phyloP scores from a whole-genome alignment of 257 asterid species.

The Solanum boliviense region DNA sequence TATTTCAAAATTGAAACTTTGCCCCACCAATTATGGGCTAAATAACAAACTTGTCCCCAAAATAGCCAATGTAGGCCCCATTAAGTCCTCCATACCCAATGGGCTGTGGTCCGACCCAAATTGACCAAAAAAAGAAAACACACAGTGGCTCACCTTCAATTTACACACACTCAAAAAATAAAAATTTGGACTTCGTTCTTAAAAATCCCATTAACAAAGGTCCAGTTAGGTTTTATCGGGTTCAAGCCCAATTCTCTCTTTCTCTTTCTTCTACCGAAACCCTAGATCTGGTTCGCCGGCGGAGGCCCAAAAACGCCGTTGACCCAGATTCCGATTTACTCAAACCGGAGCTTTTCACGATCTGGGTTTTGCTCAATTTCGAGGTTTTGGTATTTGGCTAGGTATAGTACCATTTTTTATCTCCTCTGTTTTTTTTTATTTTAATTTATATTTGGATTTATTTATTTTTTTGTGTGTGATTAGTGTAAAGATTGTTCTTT shows the following conservation, averaged over 20 bases:
- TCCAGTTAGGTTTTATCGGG: conserved; percentile 42
- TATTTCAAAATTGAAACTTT: neutral
- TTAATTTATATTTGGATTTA: neutral
- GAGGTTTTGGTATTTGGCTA: neutral
- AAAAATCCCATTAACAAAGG: conserved; percentile 23
- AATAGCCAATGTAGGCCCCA: neutral
- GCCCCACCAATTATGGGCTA: neutral
- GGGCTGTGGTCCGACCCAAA: neutral
- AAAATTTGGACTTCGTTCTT: conserved; percentile 36
- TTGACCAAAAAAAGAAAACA: neutral
- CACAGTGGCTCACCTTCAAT: neutral
- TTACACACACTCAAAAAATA: neutral
- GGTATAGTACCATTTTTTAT: neutral
- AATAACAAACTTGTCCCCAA: neutral
- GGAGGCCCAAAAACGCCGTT: conserved; percentile 10
- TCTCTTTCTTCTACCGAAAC: conserved; percentile 28
- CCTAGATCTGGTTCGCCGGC: conserved; percentile 48
- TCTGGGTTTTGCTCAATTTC: neutral
- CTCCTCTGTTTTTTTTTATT: neutral
- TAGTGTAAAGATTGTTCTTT: neutral
- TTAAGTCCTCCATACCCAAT: neutral
- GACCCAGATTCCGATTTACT: neutral
- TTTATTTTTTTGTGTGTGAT: neutral
- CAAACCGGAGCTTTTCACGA: neutral
- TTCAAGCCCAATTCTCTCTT: conserved; percentile 62